Evolutionary conservation across 441 rosid genomes (phyloP).

Genomic region (Cnidoscolus chayamansa): DNA sequence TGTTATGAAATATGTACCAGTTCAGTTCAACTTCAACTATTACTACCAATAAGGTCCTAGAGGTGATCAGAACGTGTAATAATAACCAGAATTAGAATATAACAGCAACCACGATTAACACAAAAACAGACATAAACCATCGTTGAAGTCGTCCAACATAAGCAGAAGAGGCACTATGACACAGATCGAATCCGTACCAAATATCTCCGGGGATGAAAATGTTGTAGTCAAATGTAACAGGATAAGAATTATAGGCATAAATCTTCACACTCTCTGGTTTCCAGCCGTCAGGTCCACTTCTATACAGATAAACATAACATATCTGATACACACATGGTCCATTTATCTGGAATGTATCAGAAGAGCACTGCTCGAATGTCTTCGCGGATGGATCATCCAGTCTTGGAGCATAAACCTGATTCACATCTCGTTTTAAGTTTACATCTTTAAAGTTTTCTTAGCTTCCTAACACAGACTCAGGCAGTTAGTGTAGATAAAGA

Average conservation of each 20-base stretch:
- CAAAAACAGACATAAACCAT: slow-evolving; percentile 23
- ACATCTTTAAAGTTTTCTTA: too few relatives aligned
- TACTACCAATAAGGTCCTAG: too few relatives aligned
- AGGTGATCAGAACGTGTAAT: too few relatives aligned
- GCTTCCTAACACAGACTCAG: too few relatives aligned
- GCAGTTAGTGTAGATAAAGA: too few relatives aligned
- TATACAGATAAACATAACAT: slow-evolving; percentile 55
- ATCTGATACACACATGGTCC: slow-evolving; percentile 66
- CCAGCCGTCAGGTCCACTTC: slow-evolving; percentile 70
- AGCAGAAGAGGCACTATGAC: slow-evolving; percentile 43
- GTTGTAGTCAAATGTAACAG: slow-evolving; percentile 47
- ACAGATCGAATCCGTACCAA: slow-evolving; percentile 67
- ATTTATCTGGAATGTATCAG: slow-evolving; percentile 51
- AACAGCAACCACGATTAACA: slow-evolving; percentile 30
- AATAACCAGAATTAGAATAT: slow-evolving; percentile 5
- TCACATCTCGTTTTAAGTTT: neutral
- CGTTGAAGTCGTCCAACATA: neutral
- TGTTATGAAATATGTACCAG: too few relatives aligned
- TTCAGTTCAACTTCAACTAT: too few relatives aligned
- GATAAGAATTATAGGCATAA: slow-evolving; percentile 41
- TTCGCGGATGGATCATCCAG: slow-evolving; percentile 51
- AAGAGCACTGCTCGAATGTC: slow-evolving; percentile 64
- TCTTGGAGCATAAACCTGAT: slow-evolving; percentile 57
- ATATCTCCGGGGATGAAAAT: slow-evolving; percentile 40
- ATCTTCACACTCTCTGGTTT: slow-evolving; percentile 54